A percentile compares a stretch with the other conserved stretches of the same genome.
These are phyloP conservation scores for Sclerotinia spermophila DNA, from an alignment of 2,329 filamentous ascomycete genomes.

Conservation along the genomic window DNA sequence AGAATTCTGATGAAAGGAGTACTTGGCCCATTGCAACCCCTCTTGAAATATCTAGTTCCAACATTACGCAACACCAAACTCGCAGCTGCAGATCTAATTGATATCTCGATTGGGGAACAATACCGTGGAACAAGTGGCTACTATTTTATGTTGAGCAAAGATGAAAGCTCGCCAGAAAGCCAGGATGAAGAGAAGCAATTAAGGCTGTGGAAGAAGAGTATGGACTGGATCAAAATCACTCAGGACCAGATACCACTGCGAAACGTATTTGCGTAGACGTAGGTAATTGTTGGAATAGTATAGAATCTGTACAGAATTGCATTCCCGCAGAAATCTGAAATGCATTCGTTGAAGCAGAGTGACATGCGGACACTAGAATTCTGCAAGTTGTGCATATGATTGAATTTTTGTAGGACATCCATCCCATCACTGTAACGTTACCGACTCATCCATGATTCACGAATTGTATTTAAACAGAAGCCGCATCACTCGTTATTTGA, in stretches of 20 bases:
- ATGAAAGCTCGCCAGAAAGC: background rate
- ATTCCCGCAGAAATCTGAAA: background rate
- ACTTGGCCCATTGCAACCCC: background rate
- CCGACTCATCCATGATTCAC: no score
- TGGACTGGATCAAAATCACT: background rate
- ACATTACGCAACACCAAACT: background rate
- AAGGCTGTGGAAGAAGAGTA: conserved; percentile 1
- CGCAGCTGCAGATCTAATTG: background rate
- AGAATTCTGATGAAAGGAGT: background rate
- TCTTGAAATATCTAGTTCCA: background rate
- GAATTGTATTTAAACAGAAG: no score
- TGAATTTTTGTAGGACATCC: no score
- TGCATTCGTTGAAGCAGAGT: background rate
- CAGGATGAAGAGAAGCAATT: conserved; percentile 2
- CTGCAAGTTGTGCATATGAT: background rate
- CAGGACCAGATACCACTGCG: background rate
- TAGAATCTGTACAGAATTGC: background rate
- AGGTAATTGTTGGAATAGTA: background rate
- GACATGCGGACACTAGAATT: background rate
- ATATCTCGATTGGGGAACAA: background rate
- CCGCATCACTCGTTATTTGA: no score
- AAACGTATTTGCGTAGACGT: background rate
- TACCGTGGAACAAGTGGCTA: background rate
- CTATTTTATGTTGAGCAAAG: background rate
- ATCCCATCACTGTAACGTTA: no score